A percentile compares a stretch with the other conserved stretches of the same genome.
phyloP scores from a whole-genome alignment of 768 basidiomycete genomes.

The Leucocoprinus leucothites region DNA sequence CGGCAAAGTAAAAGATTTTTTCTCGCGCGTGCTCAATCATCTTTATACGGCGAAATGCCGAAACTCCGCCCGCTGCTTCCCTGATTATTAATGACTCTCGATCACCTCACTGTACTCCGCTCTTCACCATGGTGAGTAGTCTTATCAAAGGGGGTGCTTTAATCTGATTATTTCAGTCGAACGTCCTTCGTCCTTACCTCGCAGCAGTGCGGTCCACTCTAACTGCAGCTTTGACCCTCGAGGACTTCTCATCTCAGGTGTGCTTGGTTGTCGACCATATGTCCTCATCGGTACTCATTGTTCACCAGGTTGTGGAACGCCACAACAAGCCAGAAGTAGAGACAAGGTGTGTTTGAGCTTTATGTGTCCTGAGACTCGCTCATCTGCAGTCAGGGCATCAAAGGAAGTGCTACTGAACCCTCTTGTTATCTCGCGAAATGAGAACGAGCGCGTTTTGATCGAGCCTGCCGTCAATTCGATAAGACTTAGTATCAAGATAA shows the following conservation, averaged over 20 bases:
- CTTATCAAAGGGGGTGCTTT: not conserved
- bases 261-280: constrained; percentile 5
- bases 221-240: constrained; percentile 95
- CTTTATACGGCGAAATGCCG: constrained; percentile 21
- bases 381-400: constrained; percentile 56
- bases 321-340: constrained; percentile 98
- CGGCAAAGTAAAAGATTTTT: constrained; percentile 15
- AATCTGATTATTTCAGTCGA: constrained; percentile 59
- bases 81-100: constrained; percentile 6
- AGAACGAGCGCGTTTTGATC: constrained; percentile 95
- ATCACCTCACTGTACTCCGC: not conserved
- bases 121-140: constrained; percentile 47
- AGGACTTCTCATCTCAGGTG: constrained; percentile 98
- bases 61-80: constrained; percentile 51
- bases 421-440: constrained; percentile 92
- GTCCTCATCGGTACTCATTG: constrained; percentile 16
- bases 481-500: constrained; percentile 95
- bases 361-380: not conserved
- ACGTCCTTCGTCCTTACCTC: constrained; percentile 93
- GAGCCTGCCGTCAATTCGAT: constrained; percentile 98
- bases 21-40: not conserved
- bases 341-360: constrained; percentile 52
- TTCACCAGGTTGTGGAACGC: constrained; percentile 81
- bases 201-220: constrained; percentile 94
- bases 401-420: constrained; percentile 95